Conservation (phyloP, 352 stramenopile species). For the Pythium sukuiense region DNA sequence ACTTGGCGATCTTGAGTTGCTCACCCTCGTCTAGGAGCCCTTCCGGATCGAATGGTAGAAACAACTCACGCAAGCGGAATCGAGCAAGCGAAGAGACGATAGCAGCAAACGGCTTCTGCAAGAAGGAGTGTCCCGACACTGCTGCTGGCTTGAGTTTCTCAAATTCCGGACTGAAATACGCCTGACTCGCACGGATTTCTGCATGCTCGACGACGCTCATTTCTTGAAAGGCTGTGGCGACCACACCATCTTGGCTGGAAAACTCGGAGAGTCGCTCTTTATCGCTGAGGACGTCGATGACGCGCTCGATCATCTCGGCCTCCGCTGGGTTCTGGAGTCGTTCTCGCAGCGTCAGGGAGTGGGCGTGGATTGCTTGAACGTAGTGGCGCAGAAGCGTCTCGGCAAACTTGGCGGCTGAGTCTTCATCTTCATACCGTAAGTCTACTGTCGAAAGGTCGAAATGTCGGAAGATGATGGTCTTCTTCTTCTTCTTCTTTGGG, state of each 20-base stretch:
- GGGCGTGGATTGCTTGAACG: constrained; percentile 34
- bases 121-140: constrained; percentile 28
- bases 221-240: constrained; percentile 12
- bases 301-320: background rate
- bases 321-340: background rate
- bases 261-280: constrained; percentile 16
- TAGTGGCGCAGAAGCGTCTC: constrained; percentile 48
- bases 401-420: constrained; percentile 40
- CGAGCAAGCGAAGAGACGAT: constrained; percentile 55
- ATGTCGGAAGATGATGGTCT: constrained; percentile 52
- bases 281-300: constrained; percentile 13
- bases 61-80: constrained; percentile 62
- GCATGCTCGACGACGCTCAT: constrained; percentile 19
- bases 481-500: constrained; percentile 5
- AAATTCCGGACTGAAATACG: constrained; percentile 54
- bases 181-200: constrained; percentile 19
- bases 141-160: constrained; percentile 25
- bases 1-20: constrained; percentile 36
- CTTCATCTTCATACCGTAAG: constrained; percentile 54
- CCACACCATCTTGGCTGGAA: background rate
- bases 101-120: constrained; percentile 53
- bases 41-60: constrained; percentile 57
- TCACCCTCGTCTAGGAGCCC: constrained; percentile 27
- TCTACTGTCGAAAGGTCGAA: constrained; percentile 69
- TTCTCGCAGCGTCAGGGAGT: constrained; percentile 11